Percentiles rank a stretch among this genome's conserved stretches.
phyloP scores from a whole-genome alignment of 148 eudicot species.

The Diospyros lotus region DNA sequence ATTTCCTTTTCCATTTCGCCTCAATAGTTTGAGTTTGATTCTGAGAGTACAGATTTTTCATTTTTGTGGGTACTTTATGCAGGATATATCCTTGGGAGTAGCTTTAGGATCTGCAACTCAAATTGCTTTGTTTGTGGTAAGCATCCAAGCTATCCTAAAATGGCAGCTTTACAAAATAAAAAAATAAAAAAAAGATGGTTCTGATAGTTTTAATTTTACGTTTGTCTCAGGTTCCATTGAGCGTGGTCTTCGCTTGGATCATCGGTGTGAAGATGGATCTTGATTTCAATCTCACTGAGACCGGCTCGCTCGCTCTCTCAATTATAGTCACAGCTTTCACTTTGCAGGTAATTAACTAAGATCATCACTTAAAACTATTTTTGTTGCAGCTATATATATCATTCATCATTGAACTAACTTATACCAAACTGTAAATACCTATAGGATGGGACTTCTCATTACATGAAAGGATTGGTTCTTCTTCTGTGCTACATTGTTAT shows the following conservation, averaged over 20 bases:
- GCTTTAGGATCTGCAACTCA: slow-evolving; percentile 73
- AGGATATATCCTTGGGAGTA: slow-evolving; percentile 69
- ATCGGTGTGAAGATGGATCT: slow-evolving; percentile 53
- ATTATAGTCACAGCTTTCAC: slow-evolving; percentile 41
- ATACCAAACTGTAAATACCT: background rate
- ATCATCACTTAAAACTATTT: background rate
- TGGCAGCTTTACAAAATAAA: too few species aligned
- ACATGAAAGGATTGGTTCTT: slow-evolving; percentile 60
- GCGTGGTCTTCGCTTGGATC: slow-evolving; percentile 57
- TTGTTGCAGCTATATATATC: background rate
- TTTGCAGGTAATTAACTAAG: slow-evolving; percentile 36
- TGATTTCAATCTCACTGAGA: slow-evolving; percentile 42
- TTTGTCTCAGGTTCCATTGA: slow-evolving; percentile 42
- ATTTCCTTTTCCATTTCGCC: too few species aligned
- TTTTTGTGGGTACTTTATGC: slow-evolving; percentile 9
- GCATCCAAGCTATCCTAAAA: background rate
- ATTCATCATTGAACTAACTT: background rate
- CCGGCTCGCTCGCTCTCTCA: slow-evolving; percentile 38
- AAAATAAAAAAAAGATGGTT: too few species aligned
- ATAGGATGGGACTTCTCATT: slow-evolving; percentile 74
- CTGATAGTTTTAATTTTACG: too few species aligned
- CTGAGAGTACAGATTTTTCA: background rate
- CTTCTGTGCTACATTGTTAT: slow-evolving; percentile 39
- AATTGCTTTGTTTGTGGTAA: slow-evolving; percentile 64
- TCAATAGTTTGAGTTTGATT: background rate